Conservation (phyloP, 2,329 filamentous ascomycete genomes). For the Pseudogymnoascus sp. region DNA sequence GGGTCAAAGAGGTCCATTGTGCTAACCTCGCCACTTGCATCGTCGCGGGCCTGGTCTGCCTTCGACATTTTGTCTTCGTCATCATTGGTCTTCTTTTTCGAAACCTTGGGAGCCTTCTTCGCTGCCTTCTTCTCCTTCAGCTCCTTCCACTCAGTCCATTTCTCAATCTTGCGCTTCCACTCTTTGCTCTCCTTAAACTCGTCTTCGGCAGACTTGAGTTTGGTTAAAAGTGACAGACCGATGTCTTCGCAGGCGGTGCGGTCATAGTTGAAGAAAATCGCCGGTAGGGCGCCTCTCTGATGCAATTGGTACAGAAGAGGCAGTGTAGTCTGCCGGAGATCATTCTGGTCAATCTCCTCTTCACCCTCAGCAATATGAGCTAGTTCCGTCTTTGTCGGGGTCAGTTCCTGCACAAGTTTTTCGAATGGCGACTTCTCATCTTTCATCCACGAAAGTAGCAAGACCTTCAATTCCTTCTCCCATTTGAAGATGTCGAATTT, state of each 20-base stretch:
- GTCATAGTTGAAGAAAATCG: conserved; percentile 72
- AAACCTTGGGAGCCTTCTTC: conserved; percentile 33
- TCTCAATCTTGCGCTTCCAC: conserved; percentile 53
- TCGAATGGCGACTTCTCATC: conserved; percentile 38
- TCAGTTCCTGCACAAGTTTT: conserved; percentile 39
- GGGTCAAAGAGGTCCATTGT: conserved; percentile 60
- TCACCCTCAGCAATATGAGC: conserved; percentile 8
- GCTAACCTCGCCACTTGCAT: conserved; percentile 45
- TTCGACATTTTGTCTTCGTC: conserved; percentile 42
- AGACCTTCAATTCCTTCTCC: conserved; percentile 51
- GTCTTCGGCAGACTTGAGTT: conserved; percentile 46
- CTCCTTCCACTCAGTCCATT: conserved; percentile 50
- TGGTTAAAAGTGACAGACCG: conserved; percentile 39
- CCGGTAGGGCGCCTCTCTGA: conserved; percentile 57
- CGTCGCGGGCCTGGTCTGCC: conserved; percentile 48
- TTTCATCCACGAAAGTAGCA: conserved; percentile 53
- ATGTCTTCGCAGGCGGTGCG: conserved; percentile 55
- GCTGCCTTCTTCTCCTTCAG: conserved; percentile 34
- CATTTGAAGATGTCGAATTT: conserved; percentile 61
- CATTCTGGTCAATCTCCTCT: conserved; percentile 20
- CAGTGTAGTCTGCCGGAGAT: conserved; percentile 40
- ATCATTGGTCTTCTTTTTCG: conserved; percentile 37
- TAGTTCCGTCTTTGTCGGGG: not conserved
- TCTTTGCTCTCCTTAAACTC: conserved; percentile 48
- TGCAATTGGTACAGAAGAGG: conserved; percentile 54